These are phyloP conservation scores for Dendrocalamus latiflorus DNA, from an alignment of 202 grass and related monocot genomes.

Conservation along the genomic window DNA sequence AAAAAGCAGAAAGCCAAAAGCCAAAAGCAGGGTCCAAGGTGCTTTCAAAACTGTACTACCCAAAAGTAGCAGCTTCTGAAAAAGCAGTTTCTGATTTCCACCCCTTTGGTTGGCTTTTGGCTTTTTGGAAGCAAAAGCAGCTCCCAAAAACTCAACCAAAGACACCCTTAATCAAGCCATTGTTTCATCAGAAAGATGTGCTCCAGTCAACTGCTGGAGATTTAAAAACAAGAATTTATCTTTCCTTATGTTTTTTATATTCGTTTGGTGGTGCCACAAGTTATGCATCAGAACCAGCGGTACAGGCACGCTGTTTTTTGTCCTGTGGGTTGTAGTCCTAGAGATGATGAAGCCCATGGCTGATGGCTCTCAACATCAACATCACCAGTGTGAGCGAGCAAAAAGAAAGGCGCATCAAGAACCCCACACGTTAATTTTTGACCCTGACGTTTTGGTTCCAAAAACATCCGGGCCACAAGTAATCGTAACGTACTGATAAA, in stretches of 20 bases:
- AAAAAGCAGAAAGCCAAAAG: too few relatives aligned
- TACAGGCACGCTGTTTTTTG: background rate
- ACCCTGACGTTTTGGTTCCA: background rate
- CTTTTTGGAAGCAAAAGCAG: too few relatives aligned
- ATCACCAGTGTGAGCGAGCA: background rate
- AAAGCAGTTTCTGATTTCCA: too few relatives aligned
- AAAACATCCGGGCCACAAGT: background rate
- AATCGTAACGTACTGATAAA: background rate
- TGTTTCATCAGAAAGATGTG: background rate
- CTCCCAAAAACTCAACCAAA: too few relatives aligned
- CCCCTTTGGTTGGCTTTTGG: too few relatives aligned
- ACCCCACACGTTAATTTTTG: slow-evolving; percentile 28
- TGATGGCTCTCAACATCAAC: slow-evolving; percentile 22
- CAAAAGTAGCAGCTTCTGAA: too few relatives aligned
- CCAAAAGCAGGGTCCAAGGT: too few relatives aligned
- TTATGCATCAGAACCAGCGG: background rate
- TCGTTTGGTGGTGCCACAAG: background rate
- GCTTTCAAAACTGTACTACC: too few relatives aligned
- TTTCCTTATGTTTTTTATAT: background rate
- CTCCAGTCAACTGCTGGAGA: background rate
- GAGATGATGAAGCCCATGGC: background rate
- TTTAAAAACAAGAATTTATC: background rate
- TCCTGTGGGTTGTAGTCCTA: background rate
- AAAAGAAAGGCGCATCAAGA: background rate
- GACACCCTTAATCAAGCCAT: too few relatives aligned